Base-by-base conservation (phyloP, 805 yeast genomes). In the Ogataea polymorpha region DNA sequence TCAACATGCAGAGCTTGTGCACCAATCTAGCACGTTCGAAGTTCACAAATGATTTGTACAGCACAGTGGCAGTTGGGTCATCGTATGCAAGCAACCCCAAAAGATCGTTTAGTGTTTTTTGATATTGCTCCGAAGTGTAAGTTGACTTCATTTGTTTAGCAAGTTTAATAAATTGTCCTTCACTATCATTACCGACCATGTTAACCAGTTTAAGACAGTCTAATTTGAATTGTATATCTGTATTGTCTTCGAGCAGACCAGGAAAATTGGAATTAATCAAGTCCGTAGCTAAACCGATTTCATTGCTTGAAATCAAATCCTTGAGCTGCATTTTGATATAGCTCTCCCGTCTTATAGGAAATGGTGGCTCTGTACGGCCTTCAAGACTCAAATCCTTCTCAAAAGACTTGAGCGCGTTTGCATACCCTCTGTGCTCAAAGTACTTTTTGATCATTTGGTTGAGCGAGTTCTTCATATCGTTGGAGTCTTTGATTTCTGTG, bases 341-440 rank as follows among this genome's bases (percentile, higher is more conserved):
- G 6, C 41, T 46, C 10, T 53, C 53, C 37, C 80, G 70, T 5
- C 21, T 17, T 2, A 17, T 2, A 5, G 4, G 8, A 12, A 68
- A 50, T 32, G 66, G 65, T 6, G 54, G 57, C 6, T 14, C 32
- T 23, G 66, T 72, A 23, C 66, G 68, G 17, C 51, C 56, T 2
- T 57, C 46, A 43, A 41, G 45, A 18, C 46, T 11, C 23, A 74
- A 50, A 47, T 80, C 87, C 26, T 63, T 57, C 16, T 68, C 60
- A 43, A 82, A 75, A 0, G 79, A 74, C 42, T 66, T 66, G 2
- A 78, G 74, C 3, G 79, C 73, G 41, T 77, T 77, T 23, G 68
- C 66, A 50, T 70, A 74, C 3, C 88, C 88, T 39, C 72, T 70
- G 52, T 79, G 77, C n/a, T 71, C 66, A 27, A 82, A 70, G 54